These are phyloP conservation scores for Rhododendron ferrugineum DNA, from an alignment of 148 eudicot species.

Conservation along the genomic window DNA sequence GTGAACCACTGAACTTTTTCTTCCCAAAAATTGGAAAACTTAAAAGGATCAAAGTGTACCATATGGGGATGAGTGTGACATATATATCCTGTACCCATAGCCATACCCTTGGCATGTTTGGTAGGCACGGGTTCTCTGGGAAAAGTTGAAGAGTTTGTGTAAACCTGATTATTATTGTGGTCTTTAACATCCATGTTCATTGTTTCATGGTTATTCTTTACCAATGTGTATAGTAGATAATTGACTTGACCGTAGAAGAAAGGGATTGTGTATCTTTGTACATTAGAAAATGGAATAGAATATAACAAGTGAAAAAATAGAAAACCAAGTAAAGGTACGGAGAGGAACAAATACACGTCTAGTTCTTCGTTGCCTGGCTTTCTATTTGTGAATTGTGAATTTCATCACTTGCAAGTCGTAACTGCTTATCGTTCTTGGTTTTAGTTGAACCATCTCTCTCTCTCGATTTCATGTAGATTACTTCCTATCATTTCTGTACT, in stretches of 20 bases:
- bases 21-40: neutral
- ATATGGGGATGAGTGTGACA: neutral
- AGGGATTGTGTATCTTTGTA: neutral
- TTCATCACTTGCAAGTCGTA: neutral
- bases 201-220: too few relatives aligned
- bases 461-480: neutral
- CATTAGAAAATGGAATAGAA: neutral
- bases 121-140: neutral
- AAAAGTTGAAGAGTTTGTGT: neutral
- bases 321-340: neutral
- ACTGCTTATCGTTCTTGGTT: neutral
- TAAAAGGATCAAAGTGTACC: neutral
- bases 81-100: neutral
- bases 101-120: neutral
- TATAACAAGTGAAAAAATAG: neutral
- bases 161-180: neutral
- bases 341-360: neutral
- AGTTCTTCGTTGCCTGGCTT: neutral
- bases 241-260: neutral
- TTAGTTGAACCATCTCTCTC: neutral
- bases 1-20: neutral
- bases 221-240: neutral
- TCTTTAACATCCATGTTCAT: too few relatives aligned
- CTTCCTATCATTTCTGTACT: neutral
- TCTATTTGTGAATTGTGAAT: neutral